A percentile compares a stretch with the other conserved stretches of the same genome.
These are phyloP conservation scores for Simplicillium sp. DNA, from an alignment of 2,329 filamentous ascomycete species.

Conservation along the genomic window DNA sequence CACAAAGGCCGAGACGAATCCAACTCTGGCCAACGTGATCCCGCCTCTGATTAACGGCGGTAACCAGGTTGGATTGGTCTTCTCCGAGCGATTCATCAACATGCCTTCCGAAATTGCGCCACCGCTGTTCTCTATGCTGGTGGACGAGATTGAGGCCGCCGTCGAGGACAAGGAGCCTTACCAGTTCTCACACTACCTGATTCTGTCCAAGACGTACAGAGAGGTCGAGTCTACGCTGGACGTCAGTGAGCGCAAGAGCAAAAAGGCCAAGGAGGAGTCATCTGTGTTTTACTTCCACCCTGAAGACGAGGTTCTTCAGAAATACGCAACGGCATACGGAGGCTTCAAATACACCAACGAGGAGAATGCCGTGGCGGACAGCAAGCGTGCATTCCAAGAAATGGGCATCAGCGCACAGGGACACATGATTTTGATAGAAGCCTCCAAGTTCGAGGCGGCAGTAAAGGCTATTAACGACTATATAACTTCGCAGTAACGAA, in stretches of 20 bases:
- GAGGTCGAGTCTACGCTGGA: constrained; percentile 79
- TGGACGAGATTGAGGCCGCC: constrained; percentile 83
- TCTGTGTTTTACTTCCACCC: constrained; percentile 87
- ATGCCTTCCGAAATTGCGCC: constrained; percentile 90
- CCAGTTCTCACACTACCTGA: constrained; percentile 83
- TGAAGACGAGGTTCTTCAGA: constrained; percentile 83
- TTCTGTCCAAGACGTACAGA: constrained; percentile 85
- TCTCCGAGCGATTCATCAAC: constrained; percentile 94
- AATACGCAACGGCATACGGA: constrained; percentile 60
- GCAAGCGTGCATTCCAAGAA: constrained; percentile 91
- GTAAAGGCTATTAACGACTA: constrained; percentile 71
- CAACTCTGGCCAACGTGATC: constrained; percentile 43
- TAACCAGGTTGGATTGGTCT: constrained; percentile 67
- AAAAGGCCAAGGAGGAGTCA: constrained; percentile 52
- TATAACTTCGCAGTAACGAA: constrained; percentile 44
- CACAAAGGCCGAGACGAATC: constrained; percentile 41
- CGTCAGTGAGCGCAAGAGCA: constrained; percentile 48
- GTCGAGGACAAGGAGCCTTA: constrained; percentile 88
- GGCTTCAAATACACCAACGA: constrained; percentile 73
- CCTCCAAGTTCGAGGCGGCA: constrained; percentile 62
- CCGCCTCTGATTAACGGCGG: constrained; percentile 42
- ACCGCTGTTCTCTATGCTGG: constrained; percentile 88
- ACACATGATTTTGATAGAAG: constrained; percentile 80
- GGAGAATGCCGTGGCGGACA: constrained; percentile 74
- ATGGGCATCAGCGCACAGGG: constrained; percentile 78